Evolutionary conservation across 805 yeast species (phyloP), one percentile per base, ranked within the genome.

Genomic region (Myxozyma sirexii): DNA sequence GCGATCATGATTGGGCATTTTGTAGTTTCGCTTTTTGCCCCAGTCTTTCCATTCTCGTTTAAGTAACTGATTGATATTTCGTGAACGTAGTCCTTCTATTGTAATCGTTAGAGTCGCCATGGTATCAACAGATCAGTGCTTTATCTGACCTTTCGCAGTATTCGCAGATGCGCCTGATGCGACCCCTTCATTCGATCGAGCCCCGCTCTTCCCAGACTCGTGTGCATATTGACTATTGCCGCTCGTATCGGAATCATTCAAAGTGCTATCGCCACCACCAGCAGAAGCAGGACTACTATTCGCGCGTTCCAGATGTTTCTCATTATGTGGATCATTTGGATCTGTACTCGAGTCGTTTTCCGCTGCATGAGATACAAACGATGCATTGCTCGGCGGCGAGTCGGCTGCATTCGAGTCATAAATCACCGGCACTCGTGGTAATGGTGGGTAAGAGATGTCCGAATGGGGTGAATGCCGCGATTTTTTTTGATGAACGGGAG

Each of bases 41-140:
- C 63, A 58, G 24, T 61, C 64, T 19, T 44, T 49, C 64, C 64
- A 57, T 35, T 59, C 65, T 2, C 64, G 63, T 45, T 46, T 59
- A 4, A 61, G 35, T 23, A 61, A 27, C 37, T 58, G 62, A 38
- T 59, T 59, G 26, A 54, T 54, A 43, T 61, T 59, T 17, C 60
- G 27, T 3, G 49, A 24, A 7, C 59, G 56, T 10, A 52, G 24
- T 5, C 58, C 60, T 13, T 35, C 51, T 47, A n/a, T 5, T 17
- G 15, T 3, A 33, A 29, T n/a, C 17, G 37, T 47, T 37, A 48
- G 43, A 26, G n/a, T 38, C 42, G 2, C 37, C 37, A 33, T 12
- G 21, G 1, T 38, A 7, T n/a, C n/a, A 7, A 17, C 3, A 13
- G 7, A 10, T 7, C 42, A 38, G 21, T 13, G n/a, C 19, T 38